Evolutionary conservation across 495 filamentous ascomycete genomes (phyloP).

Genomic region (Aspergillus affinis): DNA sequence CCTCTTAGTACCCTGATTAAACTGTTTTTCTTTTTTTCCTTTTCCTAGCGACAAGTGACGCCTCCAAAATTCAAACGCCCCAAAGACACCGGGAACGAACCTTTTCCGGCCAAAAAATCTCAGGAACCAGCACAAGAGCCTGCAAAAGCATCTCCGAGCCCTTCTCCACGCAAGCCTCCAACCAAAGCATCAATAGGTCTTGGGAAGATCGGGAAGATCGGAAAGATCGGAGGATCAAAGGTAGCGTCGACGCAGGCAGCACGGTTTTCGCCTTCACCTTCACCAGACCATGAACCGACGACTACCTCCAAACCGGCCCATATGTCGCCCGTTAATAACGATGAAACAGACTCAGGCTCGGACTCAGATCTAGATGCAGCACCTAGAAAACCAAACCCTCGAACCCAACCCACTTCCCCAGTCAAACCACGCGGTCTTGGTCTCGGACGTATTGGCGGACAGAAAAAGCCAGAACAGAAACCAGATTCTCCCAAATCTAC

Average conservation of each 20-base stretch:
- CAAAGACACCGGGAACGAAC: constrained; percentile 8
- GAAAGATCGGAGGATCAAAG: constrained; percentile 20
- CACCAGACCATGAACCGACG: constrained; percentile 4
- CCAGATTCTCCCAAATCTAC: background rate
- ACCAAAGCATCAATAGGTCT: constrained; percentile 17
- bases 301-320: background rate
- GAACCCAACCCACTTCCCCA: background rate
- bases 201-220: constrained; percentile 18
- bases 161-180: constrained; percentile 14
- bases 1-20: background rate
- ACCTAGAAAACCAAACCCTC: background rate
- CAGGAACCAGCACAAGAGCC: constrained; percentile 6
- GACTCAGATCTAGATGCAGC: constrained; percentile 2
- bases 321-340: constrained; percentile 8
- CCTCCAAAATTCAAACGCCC: constrained; percentile 30
- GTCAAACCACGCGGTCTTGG: constrained; percentile 13
- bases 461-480: background rate
- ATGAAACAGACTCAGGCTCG: constrained; percentile 14
- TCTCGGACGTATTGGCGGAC: background rate
- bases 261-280: constrained; percentile 9
- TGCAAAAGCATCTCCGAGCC: background rate
- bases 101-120: background rate
- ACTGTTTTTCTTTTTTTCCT: constrained; percentile 3
- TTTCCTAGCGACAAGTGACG: constrained; percentile 38
- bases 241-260: constrained; percentile 19